Evolutionary conservation across 345 rosid genomes (phyloP).

Genomic region (Camelina neglecta): DNA sequence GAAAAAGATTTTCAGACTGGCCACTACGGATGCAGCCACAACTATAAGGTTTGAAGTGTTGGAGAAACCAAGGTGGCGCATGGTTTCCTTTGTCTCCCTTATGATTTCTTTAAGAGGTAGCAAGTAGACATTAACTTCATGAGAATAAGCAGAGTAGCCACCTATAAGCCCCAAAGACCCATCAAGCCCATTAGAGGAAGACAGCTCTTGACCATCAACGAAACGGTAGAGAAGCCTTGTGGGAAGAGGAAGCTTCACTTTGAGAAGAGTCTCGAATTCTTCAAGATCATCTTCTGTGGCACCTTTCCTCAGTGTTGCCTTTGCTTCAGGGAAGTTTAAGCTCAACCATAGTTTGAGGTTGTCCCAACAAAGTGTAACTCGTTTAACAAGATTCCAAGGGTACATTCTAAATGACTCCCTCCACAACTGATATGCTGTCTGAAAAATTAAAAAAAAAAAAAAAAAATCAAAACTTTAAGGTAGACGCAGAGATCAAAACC

Average conservation of each 20-base stretch:
- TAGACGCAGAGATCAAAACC: neutral
- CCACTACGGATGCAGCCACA: conserved; percentile 61
- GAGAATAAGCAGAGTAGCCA: conserved; percentile 62
- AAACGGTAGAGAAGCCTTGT: conserved; percentile 84
- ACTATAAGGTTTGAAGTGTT: conserved; percentile 49
- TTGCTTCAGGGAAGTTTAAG: conserved; percentile 72
- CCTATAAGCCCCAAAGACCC: conserved; percentile 71
- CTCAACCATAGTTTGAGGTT: conserved; percentile 64
- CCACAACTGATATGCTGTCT: conserved; percentile 76
- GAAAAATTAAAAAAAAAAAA: conserved; percentile 2
- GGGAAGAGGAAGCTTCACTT: conserved; percentile 75
- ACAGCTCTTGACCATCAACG: conserved; percentile 71
- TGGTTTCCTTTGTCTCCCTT: conserved; percentile 47
- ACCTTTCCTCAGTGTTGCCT: conserved; percentile 70
- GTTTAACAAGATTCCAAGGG: conserved; percentile 78
- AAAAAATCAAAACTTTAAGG: neutral
- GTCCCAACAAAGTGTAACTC: conserved; percentile 82
- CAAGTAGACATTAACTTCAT: conserved; percentile 70
- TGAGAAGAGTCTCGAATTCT: conserved; percentile 53
- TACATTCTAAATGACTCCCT: conserved; percentile 74
- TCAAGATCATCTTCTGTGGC: conserved; percentile 71
- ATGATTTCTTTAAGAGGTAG: conserved; percentile 61
- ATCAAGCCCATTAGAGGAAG: neutral
- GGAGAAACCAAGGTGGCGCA: conserved; percentile 35
- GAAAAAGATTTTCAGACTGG: conserved; percentile 61